Evolutionary conservation across 192 early-diverging fungal species (phyloP).

Genomic region (Podila epicladia): DNA sequence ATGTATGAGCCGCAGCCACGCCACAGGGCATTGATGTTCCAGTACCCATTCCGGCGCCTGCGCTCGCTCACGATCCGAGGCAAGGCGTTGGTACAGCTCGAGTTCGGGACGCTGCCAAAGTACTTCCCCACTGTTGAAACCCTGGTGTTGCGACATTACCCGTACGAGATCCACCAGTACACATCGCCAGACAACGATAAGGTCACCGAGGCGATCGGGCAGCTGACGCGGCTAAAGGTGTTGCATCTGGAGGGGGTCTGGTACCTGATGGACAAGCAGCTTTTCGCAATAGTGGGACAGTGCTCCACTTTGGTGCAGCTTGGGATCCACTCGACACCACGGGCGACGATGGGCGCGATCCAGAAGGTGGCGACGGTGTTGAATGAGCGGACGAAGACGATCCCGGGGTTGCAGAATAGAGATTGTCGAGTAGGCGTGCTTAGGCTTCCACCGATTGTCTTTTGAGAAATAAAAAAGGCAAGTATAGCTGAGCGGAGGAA

Average conservation of each 20-base stretch:
- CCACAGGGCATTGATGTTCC: background rate
- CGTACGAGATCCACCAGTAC: background rate
- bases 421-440: background rate
- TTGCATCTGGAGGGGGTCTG: slow-evolving; percentile 21
- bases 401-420: slow-evolving; percentile 13
- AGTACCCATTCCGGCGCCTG: background rate
- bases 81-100: background rate
- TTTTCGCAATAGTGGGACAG: background rate
- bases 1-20: background rate
- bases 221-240: background rate
- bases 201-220: background rate
- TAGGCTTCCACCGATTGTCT: background rate
- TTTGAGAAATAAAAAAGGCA: background rate
- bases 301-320: slow-evolving; percentile 7
- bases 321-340: slow-evolving; percentile 4
- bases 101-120: background rate
- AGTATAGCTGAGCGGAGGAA: no score
- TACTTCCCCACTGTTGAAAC: background rate
- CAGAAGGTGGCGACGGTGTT: slow-evolving; percentile 10
- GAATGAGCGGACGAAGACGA: slow-evolving; percentile 6
- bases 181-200: background rate
- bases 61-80: background rate
- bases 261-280: background rate
- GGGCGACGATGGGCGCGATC: slow-evolving; percentile 9
- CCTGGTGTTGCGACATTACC: background rate